Conservation (phyloP, 257 asterid genomes). For the Primulina tabacum region DNA sequence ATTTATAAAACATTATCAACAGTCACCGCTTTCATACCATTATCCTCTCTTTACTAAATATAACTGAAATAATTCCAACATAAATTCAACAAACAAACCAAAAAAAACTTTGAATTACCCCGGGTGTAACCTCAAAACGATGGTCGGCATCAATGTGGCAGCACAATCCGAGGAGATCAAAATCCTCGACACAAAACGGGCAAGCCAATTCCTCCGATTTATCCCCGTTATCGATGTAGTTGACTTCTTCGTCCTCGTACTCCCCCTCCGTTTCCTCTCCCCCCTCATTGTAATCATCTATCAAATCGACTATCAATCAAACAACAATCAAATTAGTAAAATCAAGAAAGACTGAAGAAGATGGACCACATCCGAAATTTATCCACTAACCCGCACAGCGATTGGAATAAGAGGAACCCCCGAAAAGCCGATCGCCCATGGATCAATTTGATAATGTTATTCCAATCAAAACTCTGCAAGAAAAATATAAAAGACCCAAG, state of each 20-base stretch:
- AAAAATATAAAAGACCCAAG: background rate
- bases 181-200: conserved; percentile 83
- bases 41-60: background rate
- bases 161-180: conserved; percentile 78
- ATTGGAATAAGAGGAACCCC: conserved; percentile 13
- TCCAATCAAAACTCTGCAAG: background rate
- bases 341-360: background rate
- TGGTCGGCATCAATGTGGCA: conserved; percentile 93
- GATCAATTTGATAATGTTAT: background rate
- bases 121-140: conserved; percentile 72
- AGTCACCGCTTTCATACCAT: background rate
- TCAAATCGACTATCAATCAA: conserved; percentile 35
- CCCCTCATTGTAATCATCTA: conserved; percentile 46
- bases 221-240: conserved; percentile 32
- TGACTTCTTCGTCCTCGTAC: conserved; percentile 54
- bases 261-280: conserved; percentile 56
- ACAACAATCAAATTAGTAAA: background rate
- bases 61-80: background rate
- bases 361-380: background rate
- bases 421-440: conserved; percentile 20
- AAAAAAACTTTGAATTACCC: conserved; percentile 42
- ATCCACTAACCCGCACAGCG: conserved; percentile 8
- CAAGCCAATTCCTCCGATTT: conserved; percentile 72
- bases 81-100: conserved; percentile 2
- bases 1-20: conserved; percentile 9